These are phyloP conservation scores for Amoeboaphelidium protococcarum DNA, from an alignment of 371 early-diverging fungal genomes.

Conservation along the genomic window DNA sequence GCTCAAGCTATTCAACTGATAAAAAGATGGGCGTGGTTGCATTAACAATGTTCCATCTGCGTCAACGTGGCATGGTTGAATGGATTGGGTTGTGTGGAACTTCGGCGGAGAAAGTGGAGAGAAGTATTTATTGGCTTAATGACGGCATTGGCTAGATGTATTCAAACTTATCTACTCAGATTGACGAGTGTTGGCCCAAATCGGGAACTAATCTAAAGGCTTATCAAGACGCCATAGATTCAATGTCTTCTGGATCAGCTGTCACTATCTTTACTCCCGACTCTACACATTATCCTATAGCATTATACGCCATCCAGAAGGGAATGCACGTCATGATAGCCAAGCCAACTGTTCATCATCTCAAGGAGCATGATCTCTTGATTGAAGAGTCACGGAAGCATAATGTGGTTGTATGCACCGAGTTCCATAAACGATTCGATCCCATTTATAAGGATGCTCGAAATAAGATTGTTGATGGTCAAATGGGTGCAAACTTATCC, in stretches of 20 bases:
- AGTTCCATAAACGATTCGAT: slow-evolving; percentile 23
- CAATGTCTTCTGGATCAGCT: slow-evolving; percentile 14
- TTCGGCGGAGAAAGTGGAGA: slow-evolving; percentile 16
- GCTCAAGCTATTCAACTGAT: slow-evolving; percentile 10
- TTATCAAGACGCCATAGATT: slow-evolving; percentile 19
- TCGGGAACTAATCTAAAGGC: neutral
- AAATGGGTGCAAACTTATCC: slow-evolving; percentile 15
- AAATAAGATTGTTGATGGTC: neutral
- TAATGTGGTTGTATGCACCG: slow-evolving; percentile 16
- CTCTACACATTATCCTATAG: slow-evolving; percentile 19
- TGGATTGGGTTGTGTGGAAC: slow-evolving; percentile 15
- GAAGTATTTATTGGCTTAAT: slow-evolving; percentile 10
- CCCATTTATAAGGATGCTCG: slow-evolving; percentile 14
- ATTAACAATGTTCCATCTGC: slow-evolving; percentile 18
- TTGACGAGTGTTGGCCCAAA: neutral
- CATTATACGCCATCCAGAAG: slow-evolving; percentile 15
- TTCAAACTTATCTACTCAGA: slow-evolving; percentile 8
- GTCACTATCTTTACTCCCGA: slow-evolving; percentile 25
- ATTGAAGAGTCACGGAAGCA: slow-evolving; percentile 12
- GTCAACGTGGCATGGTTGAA: slow-evolving; percentile 14
- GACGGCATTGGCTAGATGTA: slow-evolving; percentile 9
- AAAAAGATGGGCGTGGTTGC: slow-evolving; percentile 20
- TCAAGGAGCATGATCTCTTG: slow-evolving; percentile 12
- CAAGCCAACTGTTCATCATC: slow-evolving; percentile 20
- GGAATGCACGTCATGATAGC: slow-evolving; percentile 18